Evolutionary conservation across 768 basidiomycete genomes (phyloP), one percentile per base, ranked within the genome.

Genomic region (Auricularia auricula-judae): DNA sequence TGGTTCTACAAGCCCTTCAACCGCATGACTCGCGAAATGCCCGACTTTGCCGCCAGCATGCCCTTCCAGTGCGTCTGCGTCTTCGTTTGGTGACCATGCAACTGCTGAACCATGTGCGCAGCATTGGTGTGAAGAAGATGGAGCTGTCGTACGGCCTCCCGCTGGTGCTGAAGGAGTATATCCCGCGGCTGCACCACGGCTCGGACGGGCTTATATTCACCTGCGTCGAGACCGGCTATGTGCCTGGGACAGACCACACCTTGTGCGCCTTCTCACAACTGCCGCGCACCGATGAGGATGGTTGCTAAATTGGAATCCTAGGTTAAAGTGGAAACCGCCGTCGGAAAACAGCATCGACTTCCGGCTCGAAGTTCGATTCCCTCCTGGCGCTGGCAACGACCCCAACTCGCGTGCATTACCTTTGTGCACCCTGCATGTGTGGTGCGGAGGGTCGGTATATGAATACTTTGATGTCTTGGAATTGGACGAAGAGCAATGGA

Each of bases 331-430:
- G 97, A 99, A 99, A 74, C 94, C 95, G 1, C 94, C 97, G 0
- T 91, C 89, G 1, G 96, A 98, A 72, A 99, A 99, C 73, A 95
- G 94, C 1, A 88, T 98, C 70, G 97, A 99, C 74, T 98, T 99
- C 80, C 93, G 93, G 74, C 87, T 98, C 35, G 83, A 94, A 61
- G 78, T 99, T n/a, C 87, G 93, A 36, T 99, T 98, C 73, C 94
- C 96, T 0, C 84, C 93, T 12, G 72, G 73, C 16, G 75, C 76
- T 29, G 74, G 83, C 0, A 69, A 76, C 5, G 75, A 85, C 69
- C 90, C 93, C 1, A 93, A 98, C 70, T 89, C 87, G 68, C 79
- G 79, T 66, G 86, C 86, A 11, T 98, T 94, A 73, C 97, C 97
- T 1, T 72, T 89, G 3, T 98, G 98, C 72, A 75, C 88, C 61